Conservation (phyloP, 2,329 filamentous ascomycete species). For the Geoglossum cookeanum region DNA sequence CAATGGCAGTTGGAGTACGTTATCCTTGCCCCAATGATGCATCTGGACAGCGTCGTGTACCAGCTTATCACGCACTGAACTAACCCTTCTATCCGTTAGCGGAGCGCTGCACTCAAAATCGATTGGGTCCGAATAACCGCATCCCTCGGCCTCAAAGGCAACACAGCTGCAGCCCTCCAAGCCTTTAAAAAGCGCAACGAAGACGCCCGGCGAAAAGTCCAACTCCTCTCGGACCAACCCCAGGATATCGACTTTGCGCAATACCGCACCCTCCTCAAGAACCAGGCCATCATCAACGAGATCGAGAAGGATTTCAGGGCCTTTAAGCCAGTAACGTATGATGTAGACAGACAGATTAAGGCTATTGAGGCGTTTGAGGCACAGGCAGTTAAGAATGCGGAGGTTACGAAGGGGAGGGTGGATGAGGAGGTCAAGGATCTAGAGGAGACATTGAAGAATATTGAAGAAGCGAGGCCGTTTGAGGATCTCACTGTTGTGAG, state of each 20-base stretch:
- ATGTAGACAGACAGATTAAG: slow-evolving; percentile 86
- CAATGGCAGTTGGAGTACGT: slow-evolving; percentile 50
- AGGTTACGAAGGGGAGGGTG: slow-evolving; percentile 92
- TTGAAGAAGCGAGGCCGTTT: slow-evolving; percentile 86
- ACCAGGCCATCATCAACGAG: slow-evolving; percentile 86
- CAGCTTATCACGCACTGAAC: not conserved
- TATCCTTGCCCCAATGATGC: slow-evolving; percentile 3
- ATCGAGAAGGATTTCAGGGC: slow-evolving; percentile 87
- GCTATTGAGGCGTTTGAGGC: slow-evolving; percentile 95
- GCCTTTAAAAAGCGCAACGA: slow-evolving; percentile 99
- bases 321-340: slow-evolving; percentile 88
- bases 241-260: slow-evolving; percentile 80
- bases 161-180: slow-evolving; percentile 78
- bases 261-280: slow-evolving; percentile 88
- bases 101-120: slow-evolving; percentile 96
- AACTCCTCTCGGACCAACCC: slow-evolving; percentile 63
- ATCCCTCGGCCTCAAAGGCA: slow-evolving; percentile 89
- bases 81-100: slow-evolving; percentile 31
- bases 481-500: slow-evolving; percentile 94
- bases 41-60: not conserved
- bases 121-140: slow-evolving; percentile 93
- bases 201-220: slow-evolving; percentile 86
- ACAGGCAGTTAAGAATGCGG: slow-evolving; percentile 88
- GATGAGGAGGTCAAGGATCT: slow-evolving; percentile 88
- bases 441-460: slow-evolving; percentile 89